Evolutionary conservation across 1,284 basidiomycete species (phyloP).

Genomic region (Sporisorium iseilematis-ciliati): DNA sequence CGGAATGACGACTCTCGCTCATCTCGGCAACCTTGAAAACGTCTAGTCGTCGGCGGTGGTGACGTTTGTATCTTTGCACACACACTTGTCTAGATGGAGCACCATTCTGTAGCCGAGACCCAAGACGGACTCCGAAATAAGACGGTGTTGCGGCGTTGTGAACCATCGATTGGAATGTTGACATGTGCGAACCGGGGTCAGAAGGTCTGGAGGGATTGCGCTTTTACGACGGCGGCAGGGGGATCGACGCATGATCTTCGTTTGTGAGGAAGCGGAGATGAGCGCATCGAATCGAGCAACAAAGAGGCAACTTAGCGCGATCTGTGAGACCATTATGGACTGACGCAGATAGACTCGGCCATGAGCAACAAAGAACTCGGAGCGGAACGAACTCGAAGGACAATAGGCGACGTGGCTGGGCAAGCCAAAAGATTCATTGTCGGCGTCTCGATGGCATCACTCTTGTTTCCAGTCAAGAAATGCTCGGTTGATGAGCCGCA

Average conservation of each 20-base stretch:
- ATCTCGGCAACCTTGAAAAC: background rate
- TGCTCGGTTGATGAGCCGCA: constrained; percentile 15
- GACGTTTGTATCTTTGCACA: background rate
- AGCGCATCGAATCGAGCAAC: background rate
- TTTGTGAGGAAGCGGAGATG: background rate
- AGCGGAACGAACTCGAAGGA: background rate
- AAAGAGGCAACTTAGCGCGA: too few relatives aligned
- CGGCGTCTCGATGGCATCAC: constrained; percentile 28
- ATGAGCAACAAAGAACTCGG: background rate
- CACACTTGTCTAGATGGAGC: background rate
- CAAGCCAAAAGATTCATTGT: background rate
- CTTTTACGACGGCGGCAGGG: background rate
- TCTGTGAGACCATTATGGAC: too few relatives aligned
- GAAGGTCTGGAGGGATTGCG: background rate
- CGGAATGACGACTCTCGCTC: too few relatives aligned
- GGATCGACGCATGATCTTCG: background rate
- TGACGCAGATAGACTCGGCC: too few relatives aligned
- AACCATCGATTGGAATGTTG: background rate
- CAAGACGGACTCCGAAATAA: background rate
- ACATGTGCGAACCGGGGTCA: background rate
- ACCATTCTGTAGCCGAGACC: background rate
- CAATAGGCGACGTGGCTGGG: background rate
- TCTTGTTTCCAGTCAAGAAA: constrained; percentile 10
- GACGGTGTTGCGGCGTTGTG: background rate
- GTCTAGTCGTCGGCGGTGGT: background rate